These are phyloP conservation scores for Sporothrix protearum DNA, from an alignment of 2,329 filamentous ascomycete genomes.

Conservation along the genomic window DNA sequence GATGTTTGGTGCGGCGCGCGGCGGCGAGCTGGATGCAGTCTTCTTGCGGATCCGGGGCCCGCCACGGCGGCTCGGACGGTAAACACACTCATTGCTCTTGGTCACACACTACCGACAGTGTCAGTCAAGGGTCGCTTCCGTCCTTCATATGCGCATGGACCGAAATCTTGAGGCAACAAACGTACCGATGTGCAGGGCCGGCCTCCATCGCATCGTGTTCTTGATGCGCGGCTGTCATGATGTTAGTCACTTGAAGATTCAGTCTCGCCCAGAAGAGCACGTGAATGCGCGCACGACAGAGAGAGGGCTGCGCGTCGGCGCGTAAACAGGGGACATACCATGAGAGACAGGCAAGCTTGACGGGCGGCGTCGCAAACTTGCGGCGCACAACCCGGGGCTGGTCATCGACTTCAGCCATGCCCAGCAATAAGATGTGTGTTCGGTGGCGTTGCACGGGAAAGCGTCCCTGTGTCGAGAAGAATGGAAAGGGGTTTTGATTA, in stretches of 20 bases:
- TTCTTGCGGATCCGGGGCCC: constrained; percentile 45
- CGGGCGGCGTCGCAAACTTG: constrained; percentile 47
- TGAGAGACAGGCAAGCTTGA: constrained; percentile 50
- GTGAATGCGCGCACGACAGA: background rate
- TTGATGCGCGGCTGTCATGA: constrained; percentile 33
- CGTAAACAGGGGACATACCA: constrained; percentile 39
- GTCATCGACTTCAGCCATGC: constrained; percentile 24
- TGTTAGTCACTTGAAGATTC: background rate
- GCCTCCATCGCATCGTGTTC: constrained; percentile 30
- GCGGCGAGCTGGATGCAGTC: constrained; percentile 29
- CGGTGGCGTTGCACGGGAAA: background rate
- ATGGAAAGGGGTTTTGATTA: background rate
- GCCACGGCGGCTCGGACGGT: constrained; percentile 44
- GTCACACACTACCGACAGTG: constrained; percentile 36
- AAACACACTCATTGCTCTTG: constrained; percentile 42
- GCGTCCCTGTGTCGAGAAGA: background rate
- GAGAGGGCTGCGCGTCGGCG: background rate
- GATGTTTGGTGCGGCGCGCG: constrained; percentile 28
- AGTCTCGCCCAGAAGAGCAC: background rate
- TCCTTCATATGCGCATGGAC: background rate
- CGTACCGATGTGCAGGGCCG: constrained; percentile 28
- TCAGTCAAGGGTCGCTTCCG: background rate
- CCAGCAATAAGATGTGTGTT: background rate
- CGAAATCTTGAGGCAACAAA: background rate
- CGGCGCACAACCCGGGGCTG: constrained; percentile 25